Percentiles rank a stretch among this genome's conserved stretches.
phyloP scores from a whole-genome alignment of 1,284 basidiomycete species.

The Inonotus obliquus region DNA sequence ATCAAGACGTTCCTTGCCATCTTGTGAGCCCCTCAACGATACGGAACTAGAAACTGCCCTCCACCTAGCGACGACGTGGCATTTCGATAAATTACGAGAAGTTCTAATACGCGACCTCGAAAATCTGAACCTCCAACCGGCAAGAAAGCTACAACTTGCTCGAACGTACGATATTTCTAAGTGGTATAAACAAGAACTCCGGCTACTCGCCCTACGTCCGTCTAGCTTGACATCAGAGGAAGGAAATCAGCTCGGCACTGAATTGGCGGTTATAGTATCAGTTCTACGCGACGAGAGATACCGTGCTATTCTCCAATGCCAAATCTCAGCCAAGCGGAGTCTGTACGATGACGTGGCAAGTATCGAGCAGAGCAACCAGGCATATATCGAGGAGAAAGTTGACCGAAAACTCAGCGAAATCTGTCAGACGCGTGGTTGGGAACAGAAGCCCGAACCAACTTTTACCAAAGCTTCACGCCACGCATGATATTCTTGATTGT shows the following conservation, averaged over 20 bases:
- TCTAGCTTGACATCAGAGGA: conserved; percentile 3
- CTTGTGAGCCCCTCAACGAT: background rate
- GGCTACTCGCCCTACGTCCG: background rate
- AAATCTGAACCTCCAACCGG: background rate
- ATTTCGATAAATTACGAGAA: background rate
- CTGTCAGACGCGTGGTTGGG: background rate
- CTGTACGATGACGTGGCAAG: no score
- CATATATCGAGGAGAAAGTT: background rate
- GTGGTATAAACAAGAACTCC: conserved; percentile 1
- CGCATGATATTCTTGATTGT: no score
- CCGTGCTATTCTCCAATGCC: background rate
- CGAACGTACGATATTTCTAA: conserved; percentile 3
- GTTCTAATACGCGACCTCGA: conserved; percentile 7
- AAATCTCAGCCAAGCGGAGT: background rate
- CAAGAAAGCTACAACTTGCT: conserved; percentile 6
- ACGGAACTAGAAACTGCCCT: conserved; percentile 4
- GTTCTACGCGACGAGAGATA: background rate
- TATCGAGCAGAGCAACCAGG: background rate
- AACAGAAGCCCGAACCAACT: no score
- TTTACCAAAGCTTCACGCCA: background rate
- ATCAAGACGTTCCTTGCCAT: background rate
- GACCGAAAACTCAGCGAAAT: background rate
- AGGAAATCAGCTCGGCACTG: conserved; percentile 1
- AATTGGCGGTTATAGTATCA: background rate
- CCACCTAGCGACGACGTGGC: conserved; percentile 11